Evolutionary conservation across 441 rosid genomes (phyloP), one percentile per base, ranked within the genome.

Genomic region (Gossypium gossypioides): DNA sequence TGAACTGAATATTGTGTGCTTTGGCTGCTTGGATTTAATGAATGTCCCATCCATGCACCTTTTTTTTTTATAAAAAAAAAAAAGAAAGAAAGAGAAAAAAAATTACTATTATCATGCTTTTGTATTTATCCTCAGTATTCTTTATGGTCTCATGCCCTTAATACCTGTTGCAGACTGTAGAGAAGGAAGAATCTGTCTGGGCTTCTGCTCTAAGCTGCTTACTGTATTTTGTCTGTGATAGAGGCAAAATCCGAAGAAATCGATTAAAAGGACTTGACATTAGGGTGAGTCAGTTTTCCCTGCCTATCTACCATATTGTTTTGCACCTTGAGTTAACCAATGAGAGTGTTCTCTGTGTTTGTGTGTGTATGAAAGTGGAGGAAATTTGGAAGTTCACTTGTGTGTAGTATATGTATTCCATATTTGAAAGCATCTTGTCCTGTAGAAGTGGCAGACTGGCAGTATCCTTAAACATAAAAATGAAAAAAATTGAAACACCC

Each of bases 181-280:
- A 91, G 81, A 80, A 76, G 69, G 99, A 93, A 82, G 98, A 96
- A 78, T 88, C 88, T 75, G 93, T 96, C 27, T 93, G 98, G 98
- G 90, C 98, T 55, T 88, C 99, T 85, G 96, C 96, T 59, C 80
- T 96, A 60, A 96, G 99, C 83, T 93, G 99, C 82, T 86, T 96
- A 63, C 90, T 96, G 48, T 96, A 90, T 88, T 96, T 93, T 82
- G 91, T 93, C 64, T 90, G 91, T 78, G 97, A 91, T 62, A 86
- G 99, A 75, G 95, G 97, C 68, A 96, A 86, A 83, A 93, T 96
- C 78, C 72, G 82, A 83, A 84, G 95, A 75, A 86, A 80, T 48
- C 86, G 86, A 76, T 81, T 96, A 81, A 83, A 84, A 79, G 99
- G 99, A 74, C 97, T 96, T 75, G 97, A 96, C 85, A 93, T 96